These are phyloP conservation scores for Botrytis porri DNA, from an alignment of 2,329 filamentous ascomycete genomes.

Conservation along the genomic window DNA sequence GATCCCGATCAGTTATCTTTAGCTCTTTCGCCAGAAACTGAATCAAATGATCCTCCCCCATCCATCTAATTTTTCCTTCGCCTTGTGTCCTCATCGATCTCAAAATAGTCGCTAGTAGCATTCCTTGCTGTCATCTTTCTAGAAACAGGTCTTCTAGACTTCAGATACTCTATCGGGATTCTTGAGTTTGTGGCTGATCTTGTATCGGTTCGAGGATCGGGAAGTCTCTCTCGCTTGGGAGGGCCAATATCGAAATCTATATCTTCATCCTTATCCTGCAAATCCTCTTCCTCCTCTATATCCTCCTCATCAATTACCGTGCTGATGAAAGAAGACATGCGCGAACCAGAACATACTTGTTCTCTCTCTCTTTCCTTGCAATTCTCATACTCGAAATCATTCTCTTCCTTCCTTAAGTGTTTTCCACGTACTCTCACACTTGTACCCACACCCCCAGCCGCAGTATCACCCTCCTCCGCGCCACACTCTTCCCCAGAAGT, in stretches of 20 bases:
- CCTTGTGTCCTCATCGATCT: accelerated
- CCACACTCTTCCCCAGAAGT: background rate
- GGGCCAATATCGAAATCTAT: background rate
- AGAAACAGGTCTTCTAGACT: background rate
- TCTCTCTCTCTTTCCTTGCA: background rate
- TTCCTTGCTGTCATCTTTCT: background rate
- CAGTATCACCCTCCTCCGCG: background rate
- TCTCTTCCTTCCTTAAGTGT: background rate
- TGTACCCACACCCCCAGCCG: no score
- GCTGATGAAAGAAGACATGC: background rate
- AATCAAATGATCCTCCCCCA: background rate
- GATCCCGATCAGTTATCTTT: background rate
- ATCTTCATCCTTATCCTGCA: background rate
- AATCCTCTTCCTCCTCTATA: background rate
- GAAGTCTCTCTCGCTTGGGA: accelerated
- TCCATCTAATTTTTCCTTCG: background rate
- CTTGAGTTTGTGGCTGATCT: background rate
- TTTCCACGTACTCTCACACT: background rate
- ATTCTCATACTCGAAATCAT: background rate
- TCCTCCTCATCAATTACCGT: background rate
- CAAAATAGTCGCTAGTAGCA: background rate
- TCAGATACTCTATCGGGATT: background rate
- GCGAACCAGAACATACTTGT: background rate
- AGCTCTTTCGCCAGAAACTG: background rate
- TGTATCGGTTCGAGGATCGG: background rate